Base-by-base conservation (phyloP, 2,329 filamentous ascomycete species). In the Teratosphaeria pseudoeucalypti region DNA sequence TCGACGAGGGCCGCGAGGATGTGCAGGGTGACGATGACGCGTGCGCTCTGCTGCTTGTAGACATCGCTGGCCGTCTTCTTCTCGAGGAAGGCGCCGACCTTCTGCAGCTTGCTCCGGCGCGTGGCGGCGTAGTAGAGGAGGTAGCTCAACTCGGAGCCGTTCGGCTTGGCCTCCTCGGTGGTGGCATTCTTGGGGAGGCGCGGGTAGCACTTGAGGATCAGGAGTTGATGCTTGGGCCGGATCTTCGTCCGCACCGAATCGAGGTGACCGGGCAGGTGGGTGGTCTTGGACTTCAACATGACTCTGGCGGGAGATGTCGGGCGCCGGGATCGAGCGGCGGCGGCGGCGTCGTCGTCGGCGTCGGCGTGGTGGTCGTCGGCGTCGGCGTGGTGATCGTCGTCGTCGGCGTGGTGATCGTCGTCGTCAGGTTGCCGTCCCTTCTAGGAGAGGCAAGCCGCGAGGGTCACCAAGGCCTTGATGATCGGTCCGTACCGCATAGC, bases 51-150 rank as follows among this genome's bases (percentile, higher is more conserved):
- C 74, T 85, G 83, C 71, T 89, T 88, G 85, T 88, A 95, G 65
- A 96, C 90, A 78, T 99, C 94, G 70, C 85, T 87, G 62, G 89
- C 89, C 26, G 90, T 94, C 78, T 92, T 90, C 80, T 92, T 95
- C 78, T 97, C 92, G 65, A 99, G 81, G 72, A 96, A 99, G 67
- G 85, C 86, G 74, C 90, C 91, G 66, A 99, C 92, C 77, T 99
- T 99, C 71, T 94, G 90, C 68, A 97, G 85, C 81, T 97, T 99
- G 76, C 89, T 92, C 65, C 90, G 86, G 62, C 92, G 89, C 67
- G 92, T 96, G 72, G 89, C 95, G 62, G 90, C 91, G 79, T 99
- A 97, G 81, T 95, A 97, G 58, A 97, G 85, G 65, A 99, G 84
- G 73, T 97, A 97, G 76, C 90, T 95, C 64, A 99, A 84, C 79